Evolutionary conservation across 768 basidiomycete genomes (phyloP).

Genomic region (Chlorophyllum brunneum): DNA sequence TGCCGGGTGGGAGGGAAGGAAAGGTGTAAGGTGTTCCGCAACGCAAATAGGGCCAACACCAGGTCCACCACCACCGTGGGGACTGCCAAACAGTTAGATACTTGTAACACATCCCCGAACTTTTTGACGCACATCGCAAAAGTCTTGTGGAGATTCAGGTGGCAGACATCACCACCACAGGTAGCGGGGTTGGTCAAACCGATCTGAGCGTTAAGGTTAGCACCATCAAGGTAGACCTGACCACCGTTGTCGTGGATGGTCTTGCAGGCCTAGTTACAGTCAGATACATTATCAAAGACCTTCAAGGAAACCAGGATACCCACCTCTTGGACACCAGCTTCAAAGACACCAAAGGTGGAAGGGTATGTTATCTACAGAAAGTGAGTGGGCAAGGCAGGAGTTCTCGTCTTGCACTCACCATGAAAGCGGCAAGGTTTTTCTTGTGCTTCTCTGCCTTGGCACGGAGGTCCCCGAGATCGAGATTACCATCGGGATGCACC

Average conservation of each 20-base stretch:
- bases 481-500: slow-evolving; percentile 78
- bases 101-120: neutral
- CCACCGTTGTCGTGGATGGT: slow-evolving; percentile 95
- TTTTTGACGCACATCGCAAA: slow-evolving; percentile 75
- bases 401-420: slow-evolving; percentile 47
- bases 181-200: slow-evolving; percentile 89
- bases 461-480: slow-evolving; percentile 83
- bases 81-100: slow-evolving; percentile 41
- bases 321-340: slow-evolving; percentile 80
- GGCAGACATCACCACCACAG: slow-evolving; percentile 98
- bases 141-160: slow-evolving; percentile 97
- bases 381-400: slow-evolving; percentile 4
- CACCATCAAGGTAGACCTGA: slow-evolving; percentile 96
- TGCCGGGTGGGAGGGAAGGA: slow-evolving; percentile 86
- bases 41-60: slow-evolving; percentile 97
- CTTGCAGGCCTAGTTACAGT: slow-evolving; percentile 63
- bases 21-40: slow-evolving; percentile 88
- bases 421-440: slow-evolving; percentile 91
- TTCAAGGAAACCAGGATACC: slow-evolving; percentile 14
- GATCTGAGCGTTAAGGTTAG: slow-evolving; percentile 92
- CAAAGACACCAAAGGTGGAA: slow-evolving; percentile 97
- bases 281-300: neutral
- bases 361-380: slow-evolving; percentile 85
- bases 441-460: slow-evolving; percentile 89
- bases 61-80: slow-evolving; percentile 96